Conservation (phyloP, 805 yeast genomes). For the Maudiozyma serrabonitensis region DNA sequence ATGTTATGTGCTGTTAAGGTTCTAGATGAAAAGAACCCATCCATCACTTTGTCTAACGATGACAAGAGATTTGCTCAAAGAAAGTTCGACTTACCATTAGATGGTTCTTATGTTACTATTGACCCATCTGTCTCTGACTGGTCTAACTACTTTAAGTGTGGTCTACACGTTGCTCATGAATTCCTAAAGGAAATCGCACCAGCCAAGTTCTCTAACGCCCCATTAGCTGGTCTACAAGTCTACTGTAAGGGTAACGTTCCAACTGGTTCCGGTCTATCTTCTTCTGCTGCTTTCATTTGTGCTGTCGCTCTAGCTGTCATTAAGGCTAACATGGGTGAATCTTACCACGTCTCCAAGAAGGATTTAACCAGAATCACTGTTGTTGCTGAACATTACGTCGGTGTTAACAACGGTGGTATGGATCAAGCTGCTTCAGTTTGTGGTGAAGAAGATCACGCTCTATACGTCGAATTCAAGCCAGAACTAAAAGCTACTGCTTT, state of each 20-base stretch:
- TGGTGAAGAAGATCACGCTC: slow-evolving; percentile 49
- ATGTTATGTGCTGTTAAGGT: slow-evolving; percentile 44
- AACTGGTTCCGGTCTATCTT: slow-evolving; percentile 61
- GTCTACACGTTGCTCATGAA: slow-evolving; percentile 48
- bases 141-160: slow-evolving; percentile 65
- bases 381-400: slow-evolving; percentile 59
- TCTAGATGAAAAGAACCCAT: slow-evolving; percentile 16
- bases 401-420: slow-evolving; percentile 74
- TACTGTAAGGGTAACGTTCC: slow-evolving; percentile 59
- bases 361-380: slow-evolving; percentile 52
- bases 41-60: slow-evolving; percentile 30
- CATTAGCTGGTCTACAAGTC: slow-evolving; percentile 41
- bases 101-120: slow-evolving; percentile 36
- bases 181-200: slow-evolving; percentile 31
- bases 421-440: slow-evolving; percentile 66
- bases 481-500: slow-evolving; percentile 44
- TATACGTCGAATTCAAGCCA: slow-evolving; percentile 55
- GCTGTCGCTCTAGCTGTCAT: slow-evolving; percentile 51
- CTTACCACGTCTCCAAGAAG: slow-evolving; percentile 34
- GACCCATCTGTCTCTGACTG: slow-evolving; percentile 45
- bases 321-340: slow-evolving; percentile 38
- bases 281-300: slow-evolving; percentile 65
- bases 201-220: slow-evolving; percentile 21
- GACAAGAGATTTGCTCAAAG: slow-evolving; percentile 30
- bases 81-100: slow-evolving; percentile 32